A percentile compares a stretch with the other conserved stretches of the same genome.
These are phyloP conservation scores for Coniella vitis DNA, from an alignment of 2,329 filamentous ascomycete genomes.

Conservation along the genomic window DNA sequence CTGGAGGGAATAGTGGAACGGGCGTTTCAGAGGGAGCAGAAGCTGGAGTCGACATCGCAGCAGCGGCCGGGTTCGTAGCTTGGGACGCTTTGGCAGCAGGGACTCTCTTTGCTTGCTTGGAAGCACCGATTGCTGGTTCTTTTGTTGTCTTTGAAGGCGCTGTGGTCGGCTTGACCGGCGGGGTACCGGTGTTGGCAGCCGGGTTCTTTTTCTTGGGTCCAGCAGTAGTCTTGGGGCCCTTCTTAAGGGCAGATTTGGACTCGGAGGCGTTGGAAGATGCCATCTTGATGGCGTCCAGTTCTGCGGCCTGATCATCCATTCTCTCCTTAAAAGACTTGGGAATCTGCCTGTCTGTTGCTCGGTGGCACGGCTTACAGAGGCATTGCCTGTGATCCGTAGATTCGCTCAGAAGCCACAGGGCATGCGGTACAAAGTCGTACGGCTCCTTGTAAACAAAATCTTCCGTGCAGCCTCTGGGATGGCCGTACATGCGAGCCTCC, in stretches of 20 bases:
- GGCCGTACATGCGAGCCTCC: slow-evolving; percentile 11
- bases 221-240: slow-evolving; percentile 2
- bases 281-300: neutral
- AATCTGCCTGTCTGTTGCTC: slow-evolving; percentile 10
- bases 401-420: slow-evolving; percentile 44
- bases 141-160: slow-evolving; percentile 4
- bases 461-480: slow-evolving; percentile 10
- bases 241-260: slow-evolving; percentile 9
- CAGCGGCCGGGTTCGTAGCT: neutral
- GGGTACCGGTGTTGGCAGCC: neutral
- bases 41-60: neutral
- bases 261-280: slow-evolving; percentile 3
- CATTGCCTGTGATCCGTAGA: slow-evolving; percentile 43
- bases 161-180: neutral
- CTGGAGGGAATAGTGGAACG: neutral
- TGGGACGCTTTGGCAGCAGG: neutral
- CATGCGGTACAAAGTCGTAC: slow-evolving; percentile 45
- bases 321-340: slow-evolving; percentile 11
- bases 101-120: slow-evolving; percentile 5
- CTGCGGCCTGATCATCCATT: slow-evolving; percentile 10
- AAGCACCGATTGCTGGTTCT: neutral
- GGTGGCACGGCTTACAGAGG: slow-evolving; percentile 33
- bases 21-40: no score
- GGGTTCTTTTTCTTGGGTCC: slow-evolving; percentile 6
- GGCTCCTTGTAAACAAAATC: slow-evolving; percentile 41